A percentile compares a stretch with the other conserved stretches of the same genome.
phyloP scores from a whole-genome alignment of 116 monocot genomes.

The Iris pallida region DNA sequence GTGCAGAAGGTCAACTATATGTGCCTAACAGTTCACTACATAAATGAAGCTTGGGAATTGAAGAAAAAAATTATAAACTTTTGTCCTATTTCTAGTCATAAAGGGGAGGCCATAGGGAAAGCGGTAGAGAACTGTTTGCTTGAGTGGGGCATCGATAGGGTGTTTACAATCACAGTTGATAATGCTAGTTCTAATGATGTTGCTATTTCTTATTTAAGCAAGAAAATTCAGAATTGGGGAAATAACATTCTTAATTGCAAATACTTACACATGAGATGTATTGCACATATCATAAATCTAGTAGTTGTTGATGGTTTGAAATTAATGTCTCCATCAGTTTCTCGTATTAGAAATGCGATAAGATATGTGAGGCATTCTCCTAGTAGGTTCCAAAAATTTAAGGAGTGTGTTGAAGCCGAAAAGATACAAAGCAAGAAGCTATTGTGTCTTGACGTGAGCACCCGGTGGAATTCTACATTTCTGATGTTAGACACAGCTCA shows the following conservation, averaged over 20 bases:
- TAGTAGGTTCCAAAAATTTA: background rate
- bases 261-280: background rate
- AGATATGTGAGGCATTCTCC: background rate
- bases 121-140: background rate
- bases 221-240: background rate
- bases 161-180: background rate
- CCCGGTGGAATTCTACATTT: background rate
- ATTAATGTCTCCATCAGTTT: background rate
- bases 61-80: background rate
- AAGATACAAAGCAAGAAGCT: background rate
- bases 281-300: background rate
- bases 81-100: background rate
- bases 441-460: background rate
- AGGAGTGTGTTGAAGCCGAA: background rate
- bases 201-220: background rate
- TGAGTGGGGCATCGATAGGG: background rate
- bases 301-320: background rate
- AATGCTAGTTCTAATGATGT: constrained; percentile 6
- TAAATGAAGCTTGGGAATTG: background rate
- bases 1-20: background rate
- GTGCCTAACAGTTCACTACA: background rate
- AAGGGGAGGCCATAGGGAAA: background rate
- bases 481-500: background rate
- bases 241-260: background rate
- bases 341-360: background rate